These are phyloP conservation scores for Phycomyces nitens DNA, from an alignment of 192 early-diverging fungal species.

Conservation along the genomic window DNA sequence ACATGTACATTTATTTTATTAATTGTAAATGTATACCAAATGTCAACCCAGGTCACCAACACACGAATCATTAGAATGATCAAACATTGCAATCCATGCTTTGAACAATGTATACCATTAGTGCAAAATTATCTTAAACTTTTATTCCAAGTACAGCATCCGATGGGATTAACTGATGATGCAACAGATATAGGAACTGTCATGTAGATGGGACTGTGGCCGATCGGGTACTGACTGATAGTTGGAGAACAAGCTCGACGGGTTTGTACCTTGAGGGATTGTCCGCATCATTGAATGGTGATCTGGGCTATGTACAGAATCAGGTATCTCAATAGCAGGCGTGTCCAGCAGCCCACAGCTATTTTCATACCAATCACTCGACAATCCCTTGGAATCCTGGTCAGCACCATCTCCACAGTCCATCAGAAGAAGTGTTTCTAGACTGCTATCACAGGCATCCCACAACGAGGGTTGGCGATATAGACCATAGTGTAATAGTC, in stretches of 20 bases:
- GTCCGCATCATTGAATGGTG: not conserved
- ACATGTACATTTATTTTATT: too few species aligned
- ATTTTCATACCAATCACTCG: conserved; percentile 1
- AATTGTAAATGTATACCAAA: too few species aligned
- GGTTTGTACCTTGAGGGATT: not conserved
- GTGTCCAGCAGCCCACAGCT: not conserved
- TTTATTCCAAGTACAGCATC: too few species aligned
- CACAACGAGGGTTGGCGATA: conserved; percentile 31
- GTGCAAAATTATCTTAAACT: too few species aligned
- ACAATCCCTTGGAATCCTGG: not conserved
- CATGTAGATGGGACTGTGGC: not conserved
- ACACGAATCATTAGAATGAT: too few species aligned
- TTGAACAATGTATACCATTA: too few species aligned
- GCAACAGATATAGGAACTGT: not conserved
- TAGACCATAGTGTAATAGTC: conserved; percentile 28
- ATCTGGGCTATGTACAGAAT: not conserved
- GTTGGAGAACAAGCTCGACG: not conserved
- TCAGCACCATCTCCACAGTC: conserved; percentile 2
- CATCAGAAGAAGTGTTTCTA: conserved; percentile 20
- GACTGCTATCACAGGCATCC: conserved; percentile 13
- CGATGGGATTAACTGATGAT: not conserved
- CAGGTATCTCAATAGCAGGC: not conserved
- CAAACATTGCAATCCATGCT: too few species aligned
- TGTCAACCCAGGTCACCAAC: too few species aligned
- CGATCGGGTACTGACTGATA: not conserved